These are phyloP conservation scores for Prunus mira DNA, from an alignment of 306 rosid genomes.

Conservation along the genomic window DNA sequence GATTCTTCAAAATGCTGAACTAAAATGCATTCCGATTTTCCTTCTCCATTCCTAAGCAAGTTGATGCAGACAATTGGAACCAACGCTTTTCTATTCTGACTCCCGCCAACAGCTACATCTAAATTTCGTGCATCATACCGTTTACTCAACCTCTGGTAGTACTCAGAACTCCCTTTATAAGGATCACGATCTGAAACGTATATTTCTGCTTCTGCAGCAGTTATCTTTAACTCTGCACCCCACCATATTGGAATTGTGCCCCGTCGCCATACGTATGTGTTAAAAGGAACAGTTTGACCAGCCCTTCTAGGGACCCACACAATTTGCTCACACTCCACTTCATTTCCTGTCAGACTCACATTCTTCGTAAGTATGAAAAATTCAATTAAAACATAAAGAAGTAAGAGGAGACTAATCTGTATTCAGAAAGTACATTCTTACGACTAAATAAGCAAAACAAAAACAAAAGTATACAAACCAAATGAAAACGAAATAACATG, in stretches of 20 bases:
- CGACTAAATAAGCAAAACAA: background rate
- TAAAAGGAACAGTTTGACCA: slow-evolving; percentile 93
- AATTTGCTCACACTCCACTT: slow-evolving; percentile 98
- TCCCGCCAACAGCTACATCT: slow-evolving; percentile 44
- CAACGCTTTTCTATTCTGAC: slow-evolving; percentile 55
- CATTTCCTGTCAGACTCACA: slow-evolving; percentile 71
- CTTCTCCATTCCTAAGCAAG: slow-evolving; percentile 92
- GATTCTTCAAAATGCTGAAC: slow-evolving; percentile 95
- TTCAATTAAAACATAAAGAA: slow-evolving; percentile 13
- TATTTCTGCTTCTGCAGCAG: slow-evolving; percentile 98
- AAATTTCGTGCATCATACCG: slow-evolving; percentile 79
- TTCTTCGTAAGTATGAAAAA: slow-evolving; percentile 13
- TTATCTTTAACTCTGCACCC: slow-evolving; percentile 98
- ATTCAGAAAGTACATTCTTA: background rate
- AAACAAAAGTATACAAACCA: background rate
- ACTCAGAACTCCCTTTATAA: slow-evolving; percentile 78
- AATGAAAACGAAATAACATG: background rate
- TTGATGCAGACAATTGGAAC: slow-evolving; percentile 91
- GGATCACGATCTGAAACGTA: slow-evolving; percentile 88
- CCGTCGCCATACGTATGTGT: slow-evolving; percentile 84
- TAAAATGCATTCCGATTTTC: slow-evolving; percentile 84
- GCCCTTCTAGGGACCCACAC: slow-evolving; percentile 84
- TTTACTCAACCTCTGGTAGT: slow-evolving; percentile 79
- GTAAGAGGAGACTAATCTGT: background rate
- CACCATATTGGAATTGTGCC: slow-evolving; percentile 99